Conservation (phyloP, 345 rosid species). For the Garcia nutans region DNA sequence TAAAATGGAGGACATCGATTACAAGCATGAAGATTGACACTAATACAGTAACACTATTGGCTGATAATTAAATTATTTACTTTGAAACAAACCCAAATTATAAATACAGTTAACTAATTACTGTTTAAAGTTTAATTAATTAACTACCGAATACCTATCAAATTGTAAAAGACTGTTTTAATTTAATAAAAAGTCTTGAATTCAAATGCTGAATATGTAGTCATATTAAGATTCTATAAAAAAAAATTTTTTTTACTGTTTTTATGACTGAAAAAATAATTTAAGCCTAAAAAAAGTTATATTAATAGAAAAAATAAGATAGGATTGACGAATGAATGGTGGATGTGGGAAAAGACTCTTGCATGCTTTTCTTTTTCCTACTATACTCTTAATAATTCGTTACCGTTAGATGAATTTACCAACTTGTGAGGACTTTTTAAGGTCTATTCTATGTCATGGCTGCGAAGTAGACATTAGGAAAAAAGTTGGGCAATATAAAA, state of each 20-base stretch:
- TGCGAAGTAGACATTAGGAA: constrained; percentile 3
- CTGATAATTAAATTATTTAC: neutral
- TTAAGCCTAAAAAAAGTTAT: too few relatives aligned
- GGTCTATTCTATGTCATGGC: neutral
- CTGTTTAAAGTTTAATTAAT: neutral
- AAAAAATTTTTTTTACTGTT: too few relatives aligned
- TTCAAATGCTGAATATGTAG: too few relatives aligned
- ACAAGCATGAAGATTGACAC: neutral
- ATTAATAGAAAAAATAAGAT: neutral
- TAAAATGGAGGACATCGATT: too few relatives aligned
- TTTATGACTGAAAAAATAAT: too few relatives aligned
- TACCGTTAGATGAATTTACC: neutral
- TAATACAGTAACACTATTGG: too few relatives aligned
- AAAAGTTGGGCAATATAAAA: neutral
- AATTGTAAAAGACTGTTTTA: too few relatives aligned
- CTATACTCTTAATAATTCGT: neutral
- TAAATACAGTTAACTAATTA: neutral
- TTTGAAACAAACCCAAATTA: neutral
- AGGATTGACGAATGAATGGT: neutral
- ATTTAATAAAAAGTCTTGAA: too few relatives aligned
- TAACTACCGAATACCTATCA: too few relatives aligned
- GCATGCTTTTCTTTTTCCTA: neutral
- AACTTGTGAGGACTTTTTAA: neutral
- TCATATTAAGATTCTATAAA: too few relatives aligned
- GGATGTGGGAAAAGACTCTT: neutral